Evolutionary conservation across 73 alveolate genomes (phyloP).

Genomic region (Halteria grandinella): DNA sequence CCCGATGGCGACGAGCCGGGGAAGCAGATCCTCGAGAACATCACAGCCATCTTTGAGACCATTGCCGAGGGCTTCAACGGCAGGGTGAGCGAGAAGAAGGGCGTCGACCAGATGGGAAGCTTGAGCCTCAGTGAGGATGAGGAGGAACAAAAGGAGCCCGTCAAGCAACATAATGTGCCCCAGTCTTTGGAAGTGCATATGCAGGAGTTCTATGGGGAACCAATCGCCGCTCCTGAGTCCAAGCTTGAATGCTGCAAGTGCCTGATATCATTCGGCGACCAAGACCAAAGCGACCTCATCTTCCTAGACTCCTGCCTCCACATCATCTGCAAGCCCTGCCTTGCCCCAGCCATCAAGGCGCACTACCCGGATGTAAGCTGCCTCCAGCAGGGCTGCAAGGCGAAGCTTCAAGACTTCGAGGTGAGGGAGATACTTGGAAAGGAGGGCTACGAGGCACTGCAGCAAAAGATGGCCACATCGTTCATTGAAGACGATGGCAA

Average conservation of each 20-base stretch:
- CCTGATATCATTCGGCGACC: neutral
- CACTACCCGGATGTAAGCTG: constrained; percentile 8
- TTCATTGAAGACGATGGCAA: constrained; percentile 23
- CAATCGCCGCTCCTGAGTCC: neutral
- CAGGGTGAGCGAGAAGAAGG: constrained; percentile 1
- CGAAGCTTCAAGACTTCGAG: constrained; percentile 27
- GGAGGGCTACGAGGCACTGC: constrained; percentile 3
- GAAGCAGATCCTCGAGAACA: constrained; percentile 40
- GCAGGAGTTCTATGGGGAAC: neutral
- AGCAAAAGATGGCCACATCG: constrained; percentile 5
- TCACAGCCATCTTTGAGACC: constrained; percentile 42
- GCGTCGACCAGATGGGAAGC: neutral
- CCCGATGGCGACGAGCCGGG: neutral
- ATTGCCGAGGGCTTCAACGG: constrained; percentile 17
- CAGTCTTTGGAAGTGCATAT: too few species aligned
- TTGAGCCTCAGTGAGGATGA: neutral
- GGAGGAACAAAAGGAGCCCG: neutral
- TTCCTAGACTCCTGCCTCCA: constrained; percentile 54
- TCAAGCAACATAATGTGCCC: neutral
- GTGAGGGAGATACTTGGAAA: constrained; percentile 36
- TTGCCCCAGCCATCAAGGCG: neutral
- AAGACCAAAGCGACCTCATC: neutral
- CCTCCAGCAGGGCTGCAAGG: constrained; percentile 5
- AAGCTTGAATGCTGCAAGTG: constrained; percentile 36
- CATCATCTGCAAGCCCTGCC: constrained; percentile 33